Evolutionary conservation across 805 yeast genomes (phyloP).

Genomic region (Lipomyces sp.): DNA sequence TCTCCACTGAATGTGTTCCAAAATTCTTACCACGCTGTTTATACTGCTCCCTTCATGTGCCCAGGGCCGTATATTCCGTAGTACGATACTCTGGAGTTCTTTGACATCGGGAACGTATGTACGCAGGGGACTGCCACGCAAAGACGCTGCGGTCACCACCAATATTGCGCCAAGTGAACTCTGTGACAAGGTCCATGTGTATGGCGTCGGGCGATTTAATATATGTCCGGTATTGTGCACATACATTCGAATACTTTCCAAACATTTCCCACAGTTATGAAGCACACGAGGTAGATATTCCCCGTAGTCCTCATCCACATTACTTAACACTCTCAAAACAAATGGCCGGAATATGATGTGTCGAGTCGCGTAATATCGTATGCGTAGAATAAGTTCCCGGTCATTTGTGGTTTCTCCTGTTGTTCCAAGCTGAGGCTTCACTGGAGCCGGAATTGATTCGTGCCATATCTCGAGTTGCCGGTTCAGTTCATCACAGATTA

Average conservation of each 20-base stretch:
- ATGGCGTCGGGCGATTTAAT: conserved; percentile 5
- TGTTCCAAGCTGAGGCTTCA: conserved; percentile 1
- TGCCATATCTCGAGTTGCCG: conserved; percentile 14
- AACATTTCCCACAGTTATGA: conserved; percentile 3
- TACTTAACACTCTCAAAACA: neutral
- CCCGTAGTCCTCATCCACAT: neutral
- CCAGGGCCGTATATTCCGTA: conserved; percentile 4
- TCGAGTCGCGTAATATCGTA: conserved; percentile 9
- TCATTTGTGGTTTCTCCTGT: neutral
- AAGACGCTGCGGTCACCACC: conserved; percentile 5
- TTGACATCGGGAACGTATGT: conserved; percentile 1
- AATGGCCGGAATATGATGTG: conserved; percentile 13
- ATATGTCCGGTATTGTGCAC: conserved; percentile 1
- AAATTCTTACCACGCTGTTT: conserved; percentile 3
- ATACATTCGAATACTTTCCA: conserved; percentile 9
- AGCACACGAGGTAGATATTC: neutral
- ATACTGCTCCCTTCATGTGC: conserved; percentile 5
- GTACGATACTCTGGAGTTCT: conserved; percentile 4
- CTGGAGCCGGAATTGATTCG: conserved; percentile 6
- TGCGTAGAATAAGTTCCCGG: neutral
- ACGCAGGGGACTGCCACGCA: neutral
- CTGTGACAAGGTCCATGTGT: conserved; percentile 11
- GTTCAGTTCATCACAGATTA: conserved; percentile 8
- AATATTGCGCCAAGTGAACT: conserved; percentile 9
- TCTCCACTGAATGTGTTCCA: conserved; percentile 9